Percentiles rank a stretch among this genome's conserved stretches.
These are phyloP conservation scores for Huntiella omanensis DNA, from an alignment of 2,329 filamentous ascomycete genomes.

Conservation along the genomic window DNA sequence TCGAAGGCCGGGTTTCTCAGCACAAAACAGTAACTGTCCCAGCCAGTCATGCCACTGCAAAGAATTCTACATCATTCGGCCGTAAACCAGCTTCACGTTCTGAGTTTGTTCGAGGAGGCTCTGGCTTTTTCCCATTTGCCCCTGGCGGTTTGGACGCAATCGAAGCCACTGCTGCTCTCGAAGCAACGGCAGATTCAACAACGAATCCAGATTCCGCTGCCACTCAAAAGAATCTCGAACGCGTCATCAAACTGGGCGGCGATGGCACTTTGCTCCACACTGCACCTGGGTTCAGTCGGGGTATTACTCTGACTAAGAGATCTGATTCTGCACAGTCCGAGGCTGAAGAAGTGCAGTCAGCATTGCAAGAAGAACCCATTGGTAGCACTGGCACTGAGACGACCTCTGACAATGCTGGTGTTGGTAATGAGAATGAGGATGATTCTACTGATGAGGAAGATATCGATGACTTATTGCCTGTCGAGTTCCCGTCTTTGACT, in stretches of 20 bases:
- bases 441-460: slow-evolving; percentile 31
- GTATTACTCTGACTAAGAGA: slow-evolving; percentile 48
- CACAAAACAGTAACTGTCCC: slow-evolving; percentile 90
- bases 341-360: slow-evolving; percentile 42
- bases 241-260: slow-evolving; percentile 64
- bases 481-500: slow-evolving; percentile 84
- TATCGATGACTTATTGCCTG: slow-evolving; percentile 72
- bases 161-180: slow-evolving; percentile 66
- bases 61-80: slow-evolving; percentile 79
- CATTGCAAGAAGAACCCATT: slow-evolving; percentile 29
- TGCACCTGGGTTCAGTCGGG: slow-evolving; percentile 65
- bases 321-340: slow-evolving; percentile 39
- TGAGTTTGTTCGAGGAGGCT: slow-evolving; percentile 82
- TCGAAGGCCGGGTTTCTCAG: slow-evolving; percentile 81
- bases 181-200: slow-evolving; percentile 37
- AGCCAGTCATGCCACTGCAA: slow-evolving; percentile 73
- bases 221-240: slow-evolving; percentile 43
- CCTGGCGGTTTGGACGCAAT: slow-evolving; percentile 78
- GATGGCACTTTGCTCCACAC: slow-evolving; percentile 64
- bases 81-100: slow-evolving; percentile 72
- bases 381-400: not conserved
- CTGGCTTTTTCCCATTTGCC: slow-evolving; percentile 86
- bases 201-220: slow-evolving; percentile 19
- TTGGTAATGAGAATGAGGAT: slow-evolving; percentile 13
- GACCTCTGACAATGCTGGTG: not conserved